phyloP scores from a whole-genome alignment of 2,329 filamentous ascomycete genomes.

The Fusarium goolgardi region DNA sequence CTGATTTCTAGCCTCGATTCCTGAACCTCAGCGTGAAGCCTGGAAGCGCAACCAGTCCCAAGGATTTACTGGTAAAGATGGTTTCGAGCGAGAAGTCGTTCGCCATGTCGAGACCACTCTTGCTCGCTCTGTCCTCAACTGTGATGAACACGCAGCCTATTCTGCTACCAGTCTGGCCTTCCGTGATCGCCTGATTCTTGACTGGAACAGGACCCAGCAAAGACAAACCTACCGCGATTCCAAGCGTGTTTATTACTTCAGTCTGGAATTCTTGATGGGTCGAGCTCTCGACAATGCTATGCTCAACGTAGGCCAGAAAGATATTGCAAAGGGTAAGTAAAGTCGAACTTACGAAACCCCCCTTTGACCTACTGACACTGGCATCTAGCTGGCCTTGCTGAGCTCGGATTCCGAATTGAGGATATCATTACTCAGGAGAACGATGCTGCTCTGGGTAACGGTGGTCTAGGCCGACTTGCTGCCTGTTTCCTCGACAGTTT shows the following conservation, averaged over 20 bases:
- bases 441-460: slow-evolving; percentile 95
- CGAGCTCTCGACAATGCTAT: slow-evolving; percentile 97
- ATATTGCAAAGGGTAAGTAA: slow-evolving; percentile 77
- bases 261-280: slow-evolving; percentile 97
- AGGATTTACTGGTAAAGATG: slow-evolving; percentile 81
- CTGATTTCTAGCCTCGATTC: slow-evolving; percentile 72
- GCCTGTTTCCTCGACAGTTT: slow-evolving; percentile 98
- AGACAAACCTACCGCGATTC: slow-evolving; percentile 89
- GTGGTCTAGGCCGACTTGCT: slow-evolving; percentile 91
- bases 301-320: slow-evolving; percentile 92
- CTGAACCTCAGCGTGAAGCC: slow-evolving; percentile 85
- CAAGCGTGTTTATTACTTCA: slow-evolving; percentile 97
- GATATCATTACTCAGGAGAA: slow-evolving; percentile 95
- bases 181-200: slow-evolving; percentile 89
- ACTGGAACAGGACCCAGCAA: slow-evolving; percentile 99
- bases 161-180: slow-evolving; percentile 91
- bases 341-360: not conserved
- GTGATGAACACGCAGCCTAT: slow-evolving; percentile 94
- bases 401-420: slow-evolving; percentile 96
- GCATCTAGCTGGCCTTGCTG: slow-evolving; percentile 77
- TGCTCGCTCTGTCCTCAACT: slow-evolving; percentile 97
- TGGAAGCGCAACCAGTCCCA: slow-evolving; percentile 74
- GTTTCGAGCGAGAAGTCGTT: slow-evolving; percentile 88
- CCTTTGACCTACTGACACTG: not conserved
- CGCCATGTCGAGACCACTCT: slow-evolving; percentile 96